A percentile compares a stretch with the other conserved stretches of the same genome.
Evolutionary conservation across 2,329 filamentous ascomycete genomes (phyloP).

Genomic region (Alternaria triticina): DNA sequence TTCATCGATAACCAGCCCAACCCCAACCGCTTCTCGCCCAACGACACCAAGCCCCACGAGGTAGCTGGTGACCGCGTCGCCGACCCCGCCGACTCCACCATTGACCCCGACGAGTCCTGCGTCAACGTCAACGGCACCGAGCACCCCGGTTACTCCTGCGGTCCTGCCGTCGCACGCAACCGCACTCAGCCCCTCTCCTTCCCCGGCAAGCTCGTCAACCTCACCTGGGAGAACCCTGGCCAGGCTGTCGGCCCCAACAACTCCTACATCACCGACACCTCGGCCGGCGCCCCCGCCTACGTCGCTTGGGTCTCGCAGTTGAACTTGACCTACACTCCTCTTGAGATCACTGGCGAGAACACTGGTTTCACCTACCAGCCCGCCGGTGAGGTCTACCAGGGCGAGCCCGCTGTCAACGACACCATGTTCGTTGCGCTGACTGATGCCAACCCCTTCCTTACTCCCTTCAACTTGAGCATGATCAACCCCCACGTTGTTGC

Average conservation of each 20-base stretch:
- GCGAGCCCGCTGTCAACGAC: constrained; percentile 74
- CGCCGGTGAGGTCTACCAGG: constrained; percentile 68
- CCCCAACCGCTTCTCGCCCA: constrained; percentile 69
- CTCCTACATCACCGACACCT: constrained; percentile 72
- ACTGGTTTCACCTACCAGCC: constrained; percentile 76
- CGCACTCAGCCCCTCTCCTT: constrained; percentile 74
- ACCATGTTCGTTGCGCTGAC: constrained; percentile 83
- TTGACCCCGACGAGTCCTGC: constrained; percentile 60
- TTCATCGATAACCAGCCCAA: constrained; percentile 79
- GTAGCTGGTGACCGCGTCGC: constrained; percentile 66
- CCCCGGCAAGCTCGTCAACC: constrained; percentile 72
- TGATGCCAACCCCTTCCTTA: constrained; percentile 70
- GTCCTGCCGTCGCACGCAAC: constrained; percentile 71
- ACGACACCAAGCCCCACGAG: constrained; percentile 67
- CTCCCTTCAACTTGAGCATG: constrained; percentile 76
- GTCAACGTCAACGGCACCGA: constrained; percentile 61
- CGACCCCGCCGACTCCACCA: constrained; percentile 59
- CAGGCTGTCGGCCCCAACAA: constrained; percentile 78
- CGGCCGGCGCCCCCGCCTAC: constrained; percentile 66
- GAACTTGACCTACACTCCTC: constrained; percentile 58
- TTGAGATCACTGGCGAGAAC: constrained; percentile 69
- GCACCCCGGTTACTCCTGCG: constrained; percentile 64
- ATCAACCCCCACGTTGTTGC: constrained; percentile 80
- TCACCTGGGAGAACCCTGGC: constrained; percentile 76
- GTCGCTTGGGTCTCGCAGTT: constrained; percentile 81